A percentile compares a stretch with the other conserved stretches of the same genome.
Evolutionary conservation across 2,329 filamentous ascomycete genomes (phyloP).

Genomic region (Stylonectria norvegica): DNA sequence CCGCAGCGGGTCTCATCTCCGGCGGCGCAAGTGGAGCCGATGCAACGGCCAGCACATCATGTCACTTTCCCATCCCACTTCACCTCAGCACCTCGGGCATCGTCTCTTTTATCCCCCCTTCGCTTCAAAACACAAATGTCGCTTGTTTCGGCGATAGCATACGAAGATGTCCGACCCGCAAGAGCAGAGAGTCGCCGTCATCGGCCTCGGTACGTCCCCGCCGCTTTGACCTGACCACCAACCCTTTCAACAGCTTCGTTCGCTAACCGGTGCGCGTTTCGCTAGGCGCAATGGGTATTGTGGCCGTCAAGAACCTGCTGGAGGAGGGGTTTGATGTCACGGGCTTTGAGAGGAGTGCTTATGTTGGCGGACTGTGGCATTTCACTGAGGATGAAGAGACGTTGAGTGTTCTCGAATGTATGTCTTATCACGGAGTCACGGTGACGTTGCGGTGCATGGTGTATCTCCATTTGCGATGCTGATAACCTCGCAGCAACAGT

Average conservation of each 20-base stretch:
- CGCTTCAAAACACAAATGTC: too few relatives aligned
- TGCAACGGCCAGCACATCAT: too few relatives aligned
- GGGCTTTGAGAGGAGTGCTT: slow-evolving; percentile 40
- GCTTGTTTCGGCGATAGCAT: too few relatives aligned
- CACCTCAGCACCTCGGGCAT: too few relatives aligned
- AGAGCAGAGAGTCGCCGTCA: slow-evolving; percentile 19
- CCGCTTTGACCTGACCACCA: too few relatives aligned
- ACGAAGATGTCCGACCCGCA: not conserved
- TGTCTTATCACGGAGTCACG: slow-evolving; percentile 8
- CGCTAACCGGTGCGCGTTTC: not conserved
- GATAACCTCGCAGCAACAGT: slow-evolving; percentile 19
- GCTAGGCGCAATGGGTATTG: slow-evolving; percentile 36
- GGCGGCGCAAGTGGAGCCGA: not conserved
- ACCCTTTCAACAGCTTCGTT: too few relatives aligned
- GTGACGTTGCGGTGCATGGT: not conserved
- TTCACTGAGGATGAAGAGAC: slow-evolving; percentile 36
- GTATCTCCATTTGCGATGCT: not conserved
- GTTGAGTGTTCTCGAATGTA: slow-evolving; percentile 32
- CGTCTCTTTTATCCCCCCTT: not conserved
- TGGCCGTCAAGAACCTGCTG: slow-evolving; percentile 40
- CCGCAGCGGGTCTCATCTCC: too few relatives aligned
- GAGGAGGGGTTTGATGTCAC: slow-evolving; percentile 44
- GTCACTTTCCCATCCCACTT: slow-evolving; percentile 2
- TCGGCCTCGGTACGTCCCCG: slow-evolving; percentile 25
- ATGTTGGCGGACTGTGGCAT: slow-evolving; percentile 43